Evolutionary conservation across 1,139 yeast species (phyloP), one percentile per base, ranked within the genome.

Genomic region (Nakaseomyces delphensis): DNA sequence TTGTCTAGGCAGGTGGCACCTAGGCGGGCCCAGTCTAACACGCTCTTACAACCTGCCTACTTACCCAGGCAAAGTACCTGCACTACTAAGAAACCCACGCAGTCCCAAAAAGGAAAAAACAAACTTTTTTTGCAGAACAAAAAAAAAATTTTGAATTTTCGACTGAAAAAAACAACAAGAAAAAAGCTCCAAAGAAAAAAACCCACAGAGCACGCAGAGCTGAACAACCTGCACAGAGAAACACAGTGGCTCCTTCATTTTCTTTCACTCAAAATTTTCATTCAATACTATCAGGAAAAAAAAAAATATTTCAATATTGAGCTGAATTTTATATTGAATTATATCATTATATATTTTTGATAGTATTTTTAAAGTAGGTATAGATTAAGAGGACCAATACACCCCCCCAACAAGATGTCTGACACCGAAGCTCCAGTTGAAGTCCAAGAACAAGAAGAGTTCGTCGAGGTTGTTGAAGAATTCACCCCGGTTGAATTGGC

Each of bases 401-500:
- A 44, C 14, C 23, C 40, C 35, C 20, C 16, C 27, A 33, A 41
- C 48, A 60, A 55, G 57, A 62, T 62, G 66, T 62, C 66, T 59
- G 65, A 62, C 63, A 67, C 64, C 56, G 77, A 71, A 65, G 73
- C 71, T 62, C 71, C 67, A 59, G 66, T 59, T 57, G 68, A 64
- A 63, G 74, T 66, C 57, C 65, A 65, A 64, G 79, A 74, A 68
- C 77, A 75, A 69, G 25, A 20, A 20, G 37, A 33, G 27, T 31
- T 31, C 35, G 81, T 81, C 68, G 87, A 81, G 73, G 74, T 73
- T 59, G 71, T 68, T 56, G 77, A 73, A 65, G 82, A 79, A 71
- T 77, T 80, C 69, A 76, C 79, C 69, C 76, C 80, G 63, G 87
- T 83, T 66, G 86, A 79, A 68, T 79, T 83, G 72, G 93, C 94